phyloP scores from a whole-genome alignment of 139 green algal genomes.

The Tetraselmis striata region DNA sequence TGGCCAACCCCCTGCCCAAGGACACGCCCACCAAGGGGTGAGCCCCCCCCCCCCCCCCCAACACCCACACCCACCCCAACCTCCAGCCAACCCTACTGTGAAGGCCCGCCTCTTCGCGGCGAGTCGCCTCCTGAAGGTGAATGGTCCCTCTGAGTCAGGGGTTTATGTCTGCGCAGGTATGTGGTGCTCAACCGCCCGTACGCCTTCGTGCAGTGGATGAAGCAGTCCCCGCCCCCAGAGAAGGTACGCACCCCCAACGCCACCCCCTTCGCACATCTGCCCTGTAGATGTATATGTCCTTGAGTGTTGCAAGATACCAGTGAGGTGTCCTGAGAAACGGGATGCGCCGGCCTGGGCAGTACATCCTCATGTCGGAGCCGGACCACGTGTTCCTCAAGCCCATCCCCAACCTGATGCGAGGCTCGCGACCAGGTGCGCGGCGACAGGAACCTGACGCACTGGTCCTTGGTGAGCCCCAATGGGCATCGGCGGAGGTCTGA shows the following conservation, averaged over 20 bases:
- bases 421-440: conserved; percentile 23
- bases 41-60: no score
- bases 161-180: no score
- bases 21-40: conserved; percentile 61
- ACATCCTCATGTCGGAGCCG: conserved; percentile 93
- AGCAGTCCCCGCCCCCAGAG: conserved; percentile 70
- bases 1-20: conserved; percentile 76
- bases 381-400: conserved; percentile 93
- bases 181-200: conserved; percentile 93
- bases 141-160: no score
- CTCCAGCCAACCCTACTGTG: no score
- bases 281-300: not conserved
- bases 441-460: no score
- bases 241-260: no score
- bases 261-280: not conserved
- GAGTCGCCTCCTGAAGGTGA: no score
- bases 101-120: no score
- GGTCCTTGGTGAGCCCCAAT: no score
- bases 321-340: not conserved
- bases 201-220: conserved; percentile 87
- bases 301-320: not conserved
- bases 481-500: no score
- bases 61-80: no score
- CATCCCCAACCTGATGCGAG: conserved; percentile 88
- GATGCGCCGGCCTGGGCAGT: conserved; percentile 28